Evolutionary conservation across 805 yeast species (phyloP).

Genomic region (Candida palmyrensis): DNA sequence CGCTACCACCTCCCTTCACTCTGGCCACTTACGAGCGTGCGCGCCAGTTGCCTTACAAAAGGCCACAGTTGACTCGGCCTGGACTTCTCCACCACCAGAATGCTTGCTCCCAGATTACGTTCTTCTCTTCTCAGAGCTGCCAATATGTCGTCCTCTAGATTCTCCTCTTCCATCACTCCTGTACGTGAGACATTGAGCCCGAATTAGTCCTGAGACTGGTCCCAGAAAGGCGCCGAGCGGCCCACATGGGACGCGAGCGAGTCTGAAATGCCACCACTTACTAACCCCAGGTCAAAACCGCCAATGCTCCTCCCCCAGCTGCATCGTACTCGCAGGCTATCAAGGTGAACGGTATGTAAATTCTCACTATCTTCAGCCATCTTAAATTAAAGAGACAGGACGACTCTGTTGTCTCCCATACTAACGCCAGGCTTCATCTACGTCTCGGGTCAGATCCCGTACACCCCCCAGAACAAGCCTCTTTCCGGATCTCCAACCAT

Average conservation of each 20-base stretch:
- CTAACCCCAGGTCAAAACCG: slow-evolving; percentile 59
- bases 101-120: slow-evolving; percentile 17
- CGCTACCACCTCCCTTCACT: too few species aligned
- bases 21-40: too few species aligned
- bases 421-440: slow-evolving; percentile 59
- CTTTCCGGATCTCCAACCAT: slow-evolving; percentile 63
- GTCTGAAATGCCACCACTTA: slow-evolving; percentile 10
- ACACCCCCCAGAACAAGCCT: slow-evolving; percentile 75
- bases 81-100: slow-evolving; percentile 3
- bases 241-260: too few species aligned
- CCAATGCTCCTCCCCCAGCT: slow-evolving; percentile 91
- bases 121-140: slow-evolving; percentile 12
- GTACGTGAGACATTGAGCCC: too few species aligned
- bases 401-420: neutral
- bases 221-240: too few species aligned
- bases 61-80: neutral
- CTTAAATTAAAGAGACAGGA: neutral
- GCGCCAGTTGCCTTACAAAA: too few species aligned
- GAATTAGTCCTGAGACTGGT: too few species aligned
- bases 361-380: neutral
- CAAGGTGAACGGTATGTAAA: slow-evolving; percentile 61
- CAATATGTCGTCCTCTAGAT: slow-evolving; percentile 21
- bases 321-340: slow-evolving; percentile 96
- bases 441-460: slow-evolving; percentile 94
- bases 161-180: slow-evolving; percentile 22